A percentile compares a stretch with the other conserved stretches of the same genome.
Conservation (phyloP, 345 rosid genomes). For the Rhodamnia argentea region DNA sequence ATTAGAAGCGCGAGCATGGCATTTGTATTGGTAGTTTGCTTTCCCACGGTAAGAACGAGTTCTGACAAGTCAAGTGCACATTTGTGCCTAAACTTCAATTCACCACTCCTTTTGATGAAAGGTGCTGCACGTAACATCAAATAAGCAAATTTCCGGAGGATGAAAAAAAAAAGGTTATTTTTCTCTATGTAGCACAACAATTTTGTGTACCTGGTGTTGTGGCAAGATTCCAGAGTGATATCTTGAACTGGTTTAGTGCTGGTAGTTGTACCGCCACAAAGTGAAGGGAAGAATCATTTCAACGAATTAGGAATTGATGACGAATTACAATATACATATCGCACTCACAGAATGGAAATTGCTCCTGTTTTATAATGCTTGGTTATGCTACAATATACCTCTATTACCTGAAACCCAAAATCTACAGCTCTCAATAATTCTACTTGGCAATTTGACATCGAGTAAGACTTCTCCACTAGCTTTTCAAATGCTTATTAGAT, state of each 20-base stretch:
- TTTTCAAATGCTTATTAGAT: not conserved
- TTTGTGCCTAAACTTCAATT: accelerated
- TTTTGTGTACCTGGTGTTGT: not conserved
- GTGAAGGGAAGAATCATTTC: not conserved
- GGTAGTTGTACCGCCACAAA: not conserved
- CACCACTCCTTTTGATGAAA: not conserved
- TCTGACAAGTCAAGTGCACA: accelerated
- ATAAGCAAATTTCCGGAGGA: not conserved
- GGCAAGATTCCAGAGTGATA: not conserved
- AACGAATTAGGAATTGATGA: not conserved
- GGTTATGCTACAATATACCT: not conserved
- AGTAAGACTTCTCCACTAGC: not conserved
- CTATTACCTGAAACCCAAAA: not conserved
- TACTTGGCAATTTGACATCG: not conserved
- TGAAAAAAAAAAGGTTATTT: not conserved
- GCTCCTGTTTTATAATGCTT: not conserved
- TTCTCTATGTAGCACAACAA: not conserved
- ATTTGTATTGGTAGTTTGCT: no score
- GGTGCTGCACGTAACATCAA: not conserved
- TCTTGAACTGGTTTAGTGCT: not conserved
- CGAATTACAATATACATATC: not conserved
- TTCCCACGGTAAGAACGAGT: accelerated
- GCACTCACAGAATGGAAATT: not conserved
- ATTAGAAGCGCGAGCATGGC: no score
- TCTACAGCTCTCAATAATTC: not conserved